Conservation (phyloP, 495 filamentous ascomycete species). For the Neurospora tetrasperma region DNA sequence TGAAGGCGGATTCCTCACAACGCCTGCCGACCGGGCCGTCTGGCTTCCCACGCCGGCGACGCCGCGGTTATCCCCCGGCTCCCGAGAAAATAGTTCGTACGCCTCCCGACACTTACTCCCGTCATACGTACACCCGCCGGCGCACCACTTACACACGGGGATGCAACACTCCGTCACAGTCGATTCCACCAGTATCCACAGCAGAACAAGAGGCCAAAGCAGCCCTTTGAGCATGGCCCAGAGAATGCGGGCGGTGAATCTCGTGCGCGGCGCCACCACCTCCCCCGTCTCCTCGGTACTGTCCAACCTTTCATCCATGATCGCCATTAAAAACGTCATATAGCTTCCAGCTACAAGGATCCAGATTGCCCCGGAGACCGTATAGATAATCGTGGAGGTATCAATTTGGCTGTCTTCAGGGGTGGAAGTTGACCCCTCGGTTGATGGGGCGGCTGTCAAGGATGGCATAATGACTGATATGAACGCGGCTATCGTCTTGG, state of each 20-base stretch:
- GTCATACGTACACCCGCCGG: no score
- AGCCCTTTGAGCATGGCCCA: background rate
- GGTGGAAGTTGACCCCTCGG: background rate
- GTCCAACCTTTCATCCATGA: no score
- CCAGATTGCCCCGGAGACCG: background rate
- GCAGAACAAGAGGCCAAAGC: background rate
- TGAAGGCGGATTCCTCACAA: background rate
- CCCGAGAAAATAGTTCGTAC: background rate
- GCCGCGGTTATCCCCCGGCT: background rate
- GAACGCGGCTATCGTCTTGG: background rate
- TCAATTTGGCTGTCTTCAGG: background rate
- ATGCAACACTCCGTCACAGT: background rate
- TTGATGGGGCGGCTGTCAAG: background rate
- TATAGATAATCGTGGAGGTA: fast-evolving
- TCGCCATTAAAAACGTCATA: no score
- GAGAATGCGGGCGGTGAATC: background rate
- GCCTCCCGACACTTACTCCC: background rate
- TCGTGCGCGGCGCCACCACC: background rate
- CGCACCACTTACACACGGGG: no score
- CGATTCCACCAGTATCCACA: background rate
- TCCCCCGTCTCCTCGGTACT: background rate
- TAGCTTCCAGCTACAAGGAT: no score
- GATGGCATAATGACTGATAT: background rate
- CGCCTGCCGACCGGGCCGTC: background rate
- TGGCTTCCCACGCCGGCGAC: background rate